phyloP scores from a whole-genome alignment of 805 yeast genomes.

The Wickerhamomyces ciferrii region DNA sequence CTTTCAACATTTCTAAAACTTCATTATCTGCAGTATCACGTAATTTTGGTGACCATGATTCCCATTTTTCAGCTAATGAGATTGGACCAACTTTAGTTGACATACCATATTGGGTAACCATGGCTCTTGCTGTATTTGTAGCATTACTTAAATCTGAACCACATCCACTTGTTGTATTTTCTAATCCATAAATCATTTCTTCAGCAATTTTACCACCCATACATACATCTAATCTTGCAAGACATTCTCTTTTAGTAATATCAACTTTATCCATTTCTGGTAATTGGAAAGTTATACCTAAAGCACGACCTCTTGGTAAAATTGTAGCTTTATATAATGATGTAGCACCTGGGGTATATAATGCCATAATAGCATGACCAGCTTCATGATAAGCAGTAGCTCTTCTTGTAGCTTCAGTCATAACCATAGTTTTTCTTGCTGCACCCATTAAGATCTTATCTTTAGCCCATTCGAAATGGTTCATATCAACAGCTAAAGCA shows the following conservation, averaged over 20 bases:
- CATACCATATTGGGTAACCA: slow-evolving; percentile 98
- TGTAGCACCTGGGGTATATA: slow-evolving; percentile 91
- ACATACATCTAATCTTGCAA: slow-evolving; percentile 90
- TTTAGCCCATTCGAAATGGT: slow-evolving; percentile 97
- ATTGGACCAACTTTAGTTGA: slow-evolving; percentile 91
- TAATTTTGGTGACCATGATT: slow-evolving; percentile 85
- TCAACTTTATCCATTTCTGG: slow-evolving; percentile 99
- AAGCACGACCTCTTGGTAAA: slow-evolving; percentile 92
- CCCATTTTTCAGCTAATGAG: slow-evolving; percentile 86
- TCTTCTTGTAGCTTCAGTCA: slow-evolving; percentile 89
- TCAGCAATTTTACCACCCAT: slow-evolving; percentile 99
- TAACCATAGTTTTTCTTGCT: slow-evolving; percentile 94
- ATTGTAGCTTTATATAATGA: slow-evolving; percentile 96
- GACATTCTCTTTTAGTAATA: slow-evolving; percentile 82
- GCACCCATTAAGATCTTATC: slow-evolving; percentile 98
- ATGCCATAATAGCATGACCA: slow-evolving; percentile 97
- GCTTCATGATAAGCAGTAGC: slow-evolving; percentile 99
- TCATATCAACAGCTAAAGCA: slow-evolving; percentile 86
- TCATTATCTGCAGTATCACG: slow-evolving; percentile 92
- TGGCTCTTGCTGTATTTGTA: slow-evolving; percentile 88
- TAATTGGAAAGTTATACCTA: slow-evolving; percentile 94
- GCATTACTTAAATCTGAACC: slow-evolving; percentile 88
- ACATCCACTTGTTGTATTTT: slow-evolving; percentile 93
- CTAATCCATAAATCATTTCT: slow-evolving; percentile 85
- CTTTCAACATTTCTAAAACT: slow-evolving; percentile 68